Base-by-base conservation (phyloP, 805 yeast genomes). In the Sugiyamaella qingdaonensis region DNA sequence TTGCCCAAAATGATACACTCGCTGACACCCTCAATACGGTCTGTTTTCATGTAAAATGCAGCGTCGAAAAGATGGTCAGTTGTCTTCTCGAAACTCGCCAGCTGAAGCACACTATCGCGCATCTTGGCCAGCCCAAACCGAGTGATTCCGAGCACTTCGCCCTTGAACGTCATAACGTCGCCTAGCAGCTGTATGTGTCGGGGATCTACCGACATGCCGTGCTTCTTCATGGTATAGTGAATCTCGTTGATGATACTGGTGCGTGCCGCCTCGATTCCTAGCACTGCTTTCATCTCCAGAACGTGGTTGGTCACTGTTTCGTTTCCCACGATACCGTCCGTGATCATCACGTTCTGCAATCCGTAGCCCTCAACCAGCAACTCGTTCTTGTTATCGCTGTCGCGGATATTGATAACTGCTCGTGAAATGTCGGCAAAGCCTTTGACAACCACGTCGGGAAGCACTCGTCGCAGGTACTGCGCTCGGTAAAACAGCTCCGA, bases 191-290 rank as follows among this genome's bases (percentile, higher is more conserved):
- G 98, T 68, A 95, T 91, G 70, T 94, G 99, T 77, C 99, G 96
- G 56, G 98, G 99, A 77, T 94, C 99, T 48, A 94, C 97, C 69
- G 96, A 88, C 99, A 94, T 94, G 72, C 99, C 99, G 76, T 94
- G 99, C 72, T 90, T 89, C 67, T 96, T 84, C 99, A 94, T 94
- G 52, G 99, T 94, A 67, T 90, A 90, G 67, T 88, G 96, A 70
- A 94, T 94, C 74, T 94, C 99, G 58, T 83, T 83, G 67, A 94
- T 86, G 68, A 94, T 94, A 61, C 96, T 85, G 0, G 89, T 74
- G 68, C 99, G 80, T 1, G 99, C 99, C 1, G 99, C 99, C 70
- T 94, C 99, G 59, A 94, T 95, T 64, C 99, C 99, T 57, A 94
- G 75, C 4, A 92, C 97, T 58, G 82, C 81, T 61, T 80, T 82